phyloP scores from a whole-genome alignment of 2,329 filamentous ascomycete genomes.

The Colletotrichum gigasporum region DNA sequence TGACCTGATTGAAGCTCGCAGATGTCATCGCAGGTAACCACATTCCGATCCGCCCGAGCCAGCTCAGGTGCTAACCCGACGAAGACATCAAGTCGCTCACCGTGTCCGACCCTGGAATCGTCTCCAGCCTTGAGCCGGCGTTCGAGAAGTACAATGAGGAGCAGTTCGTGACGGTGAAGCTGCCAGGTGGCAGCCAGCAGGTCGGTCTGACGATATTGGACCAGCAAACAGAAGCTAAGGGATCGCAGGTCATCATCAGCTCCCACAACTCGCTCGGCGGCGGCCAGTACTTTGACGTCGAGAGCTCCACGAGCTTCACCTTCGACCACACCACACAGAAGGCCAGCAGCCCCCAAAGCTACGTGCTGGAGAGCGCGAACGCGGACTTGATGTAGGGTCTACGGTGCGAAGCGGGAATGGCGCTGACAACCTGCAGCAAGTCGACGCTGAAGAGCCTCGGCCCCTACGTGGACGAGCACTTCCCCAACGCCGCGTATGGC shows the following conservation, averaged over 20 bases:
- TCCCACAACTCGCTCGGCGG: slow-evolving; percentile 83
- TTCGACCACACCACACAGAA: slow-evolving; percentile 90
- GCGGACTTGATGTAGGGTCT: slow-evolving; percentile 78
- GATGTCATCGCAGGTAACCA: slow-evolving; percentile 85
- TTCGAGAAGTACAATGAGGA: slow-evolving; percentile 97
- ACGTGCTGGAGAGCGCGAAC: slow-evolving; percentile 80
- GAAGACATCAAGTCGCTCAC: slow-evolving; percentile 91
- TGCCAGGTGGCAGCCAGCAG: slow-evolving; percentile 82
- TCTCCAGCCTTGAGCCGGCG: slow-evolving; percentile 80
- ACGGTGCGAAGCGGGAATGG: neutral
- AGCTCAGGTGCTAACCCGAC: slow-evolving; percentile 21
- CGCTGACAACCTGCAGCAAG: slow-evolving; percentile 65
- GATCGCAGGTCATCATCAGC: slow-evolving; percentile 79
- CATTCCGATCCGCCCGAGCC: neutral
- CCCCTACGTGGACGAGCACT: slow-evolving; percentile 87
- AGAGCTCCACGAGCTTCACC: slow-evolving; percentile 86
- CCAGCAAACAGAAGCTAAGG: neutral
- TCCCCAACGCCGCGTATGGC: slow-evolving; percentile 81
- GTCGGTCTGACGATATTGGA: slow-evolving; percentile 36
- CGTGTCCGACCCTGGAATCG: slow-evolving; percentile 71
- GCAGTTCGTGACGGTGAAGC: slow-evolving; percentile 88
- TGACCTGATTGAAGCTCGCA: slow-evolving; percentile 68
- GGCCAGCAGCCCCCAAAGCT: slow-evolving; percentile 83
- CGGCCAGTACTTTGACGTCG: slow-evolving; percentile 89
- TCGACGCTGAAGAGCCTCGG: slow-evolving; percentile 82